Evolutionary conservation across 2,329 filamentous ascomycete species (phyloP).

Genomic region (Colletotrichum sp.): DNA sequence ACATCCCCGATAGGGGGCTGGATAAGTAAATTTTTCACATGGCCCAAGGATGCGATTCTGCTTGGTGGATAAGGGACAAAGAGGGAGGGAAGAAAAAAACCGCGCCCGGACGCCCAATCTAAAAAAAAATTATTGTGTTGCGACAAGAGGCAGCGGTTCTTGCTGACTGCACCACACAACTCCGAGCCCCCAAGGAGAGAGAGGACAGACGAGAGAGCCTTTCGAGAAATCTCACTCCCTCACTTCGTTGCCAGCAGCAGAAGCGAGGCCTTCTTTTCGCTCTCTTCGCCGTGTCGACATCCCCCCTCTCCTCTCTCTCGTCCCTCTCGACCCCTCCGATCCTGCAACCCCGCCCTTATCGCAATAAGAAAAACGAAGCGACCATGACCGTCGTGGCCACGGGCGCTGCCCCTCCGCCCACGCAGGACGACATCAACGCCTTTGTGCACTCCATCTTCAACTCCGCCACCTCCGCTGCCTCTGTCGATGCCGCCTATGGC

Average conservation of each 20-base stretch:
- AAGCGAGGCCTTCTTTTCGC: conserved; percentile 1
- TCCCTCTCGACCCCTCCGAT: background rate
- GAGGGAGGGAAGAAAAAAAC: conserved; percentile 6
- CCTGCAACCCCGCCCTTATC: conserved; percentile 48
- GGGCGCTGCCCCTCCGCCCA: conserved; percentile 59
- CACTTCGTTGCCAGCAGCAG: conserved; percentile 13
- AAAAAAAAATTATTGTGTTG: conserved; percentile 16
- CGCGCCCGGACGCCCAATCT: conserved; percentile 14
- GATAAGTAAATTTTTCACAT: conserved; percentile 24
- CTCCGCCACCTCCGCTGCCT: conserved; percentile 70
- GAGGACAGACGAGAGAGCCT: conserved; percentile 19
- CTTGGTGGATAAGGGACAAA: conserved; percentile 14
- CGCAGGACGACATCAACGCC: conserved; percentile 68
- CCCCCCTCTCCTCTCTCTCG: background rate
- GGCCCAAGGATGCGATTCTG: conserved; percentile 22
- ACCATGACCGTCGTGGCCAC: conserved; percentile 45
- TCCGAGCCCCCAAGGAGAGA: conserved; percentile 12
- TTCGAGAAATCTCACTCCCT: background rate
- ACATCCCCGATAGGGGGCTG: conserved; percentile 1
- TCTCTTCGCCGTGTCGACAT: background rate
- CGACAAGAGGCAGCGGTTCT: background rate
- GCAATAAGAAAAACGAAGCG: conserved; percentile 25
- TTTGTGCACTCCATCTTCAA: conserved; percentile 72
- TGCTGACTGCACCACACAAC: conserved; percentile 11
- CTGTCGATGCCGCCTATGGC: conserved; percentile 67